Evolutionary conservation across 1,284 basidiomycete species (phyloP), one percentile per base, ranked within the genome.

Genomic region (Cutaneotrichosporon cyanovorans): DNA sequence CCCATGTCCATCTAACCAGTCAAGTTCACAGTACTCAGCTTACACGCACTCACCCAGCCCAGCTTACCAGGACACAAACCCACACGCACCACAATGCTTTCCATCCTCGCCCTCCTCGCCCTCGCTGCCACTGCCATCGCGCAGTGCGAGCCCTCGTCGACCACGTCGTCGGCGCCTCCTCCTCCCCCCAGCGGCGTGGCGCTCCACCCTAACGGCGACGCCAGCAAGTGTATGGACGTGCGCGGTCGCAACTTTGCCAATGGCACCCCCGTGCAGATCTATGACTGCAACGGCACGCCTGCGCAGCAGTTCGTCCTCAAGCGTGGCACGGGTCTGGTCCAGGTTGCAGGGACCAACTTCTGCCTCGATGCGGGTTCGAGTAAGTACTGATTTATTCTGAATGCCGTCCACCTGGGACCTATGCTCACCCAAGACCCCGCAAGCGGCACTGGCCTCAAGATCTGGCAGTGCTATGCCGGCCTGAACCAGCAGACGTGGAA

Each of bases 171-270:
- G 16, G 20, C 46, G 4, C 40, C 49, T 19, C 37, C 54, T 8
- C 53, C 61, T 5, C 36, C 42, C 21, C 4, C 46, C 15, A 48
- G 55, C 10, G 59, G 51, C 21, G 33, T 41, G 11, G 47, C 55
- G 12, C 59, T 65, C 39, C 57, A 66, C 50, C 63, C 64, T 3
- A 57, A 59, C 30, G 56, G 56, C n/a, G 55, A 63, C 49, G 46
- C 40, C 3, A 33, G 35, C 5, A 65, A 63, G 45, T 67, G 65
- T 32, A 41, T 67, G 5, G 57, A 60, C 23, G 63, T 62, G 21
- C 37, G 21, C 14, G 33, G 37, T 18, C 45, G 37, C 19, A 40
- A 46, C 32, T 35, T 39, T 15, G 48, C 48, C 19, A 56, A 63
- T 42, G 60, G 57, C 22, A 50, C 50, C 18, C 48, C 48, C 12